These are phyloP conservation scores for Daldinia concentrica DNA, from an alignment of 495 filamentous ascomycete genomes.

Conservation along the genomic window DNA sequence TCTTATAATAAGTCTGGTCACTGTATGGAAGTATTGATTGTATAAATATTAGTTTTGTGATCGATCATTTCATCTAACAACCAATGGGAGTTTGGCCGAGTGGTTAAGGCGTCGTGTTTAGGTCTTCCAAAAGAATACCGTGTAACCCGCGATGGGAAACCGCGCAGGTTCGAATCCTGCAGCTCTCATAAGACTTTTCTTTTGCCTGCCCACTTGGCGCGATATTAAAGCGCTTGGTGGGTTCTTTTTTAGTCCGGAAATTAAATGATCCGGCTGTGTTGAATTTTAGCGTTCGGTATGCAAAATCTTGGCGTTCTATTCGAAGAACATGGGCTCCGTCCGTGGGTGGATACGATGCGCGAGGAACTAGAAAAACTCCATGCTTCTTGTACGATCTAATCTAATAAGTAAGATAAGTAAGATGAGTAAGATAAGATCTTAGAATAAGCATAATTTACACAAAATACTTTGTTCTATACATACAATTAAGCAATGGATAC, in stretches of 20 bases:
- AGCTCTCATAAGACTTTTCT: slow-evolving; percentile 45
- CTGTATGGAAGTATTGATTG: not conserved
- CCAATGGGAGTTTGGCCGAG: slow-evolving; percentile 56
- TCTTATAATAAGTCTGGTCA: not conserved
- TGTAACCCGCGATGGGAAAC: slow-evolving; percentile 49
- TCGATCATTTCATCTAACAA: not conserved
- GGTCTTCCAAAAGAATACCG: slow-evolving; percentile 44
- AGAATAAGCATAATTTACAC: no score
- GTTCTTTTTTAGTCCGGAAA: not conserved
- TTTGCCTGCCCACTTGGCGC: not conserved
- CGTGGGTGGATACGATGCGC: no score
- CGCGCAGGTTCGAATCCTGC: slow-evolving; percentile 58
- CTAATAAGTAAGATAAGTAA: no score
- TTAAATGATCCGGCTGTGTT: not conserved
- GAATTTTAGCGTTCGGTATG: not conserved
- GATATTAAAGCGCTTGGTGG: not conserved
- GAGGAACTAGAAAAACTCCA: no score
- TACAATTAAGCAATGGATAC: no score
- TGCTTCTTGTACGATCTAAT: no score
- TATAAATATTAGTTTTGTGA: not conserved
- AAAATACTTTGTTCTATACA: no score
- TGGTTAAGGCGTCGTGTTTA: slow-evolving; percentile 65
- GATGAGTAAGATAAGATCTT: no score
- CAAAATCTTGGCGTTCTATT: not conserved
- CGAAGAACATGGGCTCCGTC: not conserved